phyloP scores from a whole-genome alignment of 2,329 filamentous ascomycete species.

The Colletotrichum zoysiae region DNA sequence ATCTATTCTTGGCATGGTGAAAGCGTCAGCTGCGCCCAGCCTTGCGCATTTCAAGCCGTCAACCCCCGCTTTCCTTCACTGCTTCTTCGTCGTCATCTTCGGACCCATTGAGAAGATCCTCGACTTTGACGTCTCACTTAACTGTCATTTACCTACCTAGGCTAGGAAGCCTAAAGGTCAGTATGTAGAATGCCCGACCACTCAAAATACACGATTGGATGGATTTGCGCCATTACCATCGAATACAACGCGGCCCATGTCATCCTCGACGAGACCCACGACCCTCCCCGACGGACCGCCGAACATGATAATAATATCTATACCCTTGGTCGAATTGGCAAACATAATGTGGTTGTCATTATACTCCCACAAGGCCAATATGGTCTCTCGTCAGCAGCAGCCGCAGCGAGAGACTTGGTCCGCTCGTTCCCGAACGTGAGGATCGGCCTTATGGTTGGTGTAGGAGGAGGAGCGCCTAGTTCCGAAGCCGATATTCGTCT shows the following conservation, averaged over 20 bases:
- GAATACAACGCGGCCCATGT: neutral
- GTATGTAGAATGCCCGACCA: too few species aligned
- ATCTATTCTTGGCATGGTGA: too few species aligned
- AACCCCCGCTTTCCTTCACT: too few species aligned
- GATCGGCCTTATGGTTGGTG: constrained; percentile 35
- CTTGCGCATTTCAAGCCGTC: too few species aligned
- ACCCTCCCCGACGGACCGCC: constrained; percentile 31
- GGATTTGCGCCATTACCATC: too few species aligned
- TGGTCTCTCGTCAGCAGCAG: constrained; percentile 42
- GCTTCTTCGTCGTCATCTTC: too few species aligned
- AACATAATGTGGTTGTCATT: constrained; percentile 47
- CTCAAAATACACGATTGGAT: too few species aligned
- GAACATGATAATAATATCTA: constrained; percentile 46
- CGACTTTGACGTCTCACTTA: too few species aligned
- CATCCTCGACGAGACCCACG: constrained; percentile 10
- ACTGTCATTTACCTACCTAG: too few species aligned
- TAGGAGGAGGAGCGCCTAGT: constrained; percentile 5
- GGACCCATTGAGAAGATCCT: too few species aligned
- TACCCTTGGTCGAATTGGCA: constrained; percentile 41
- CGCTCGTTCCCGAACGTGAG: constrained; percentile 33
- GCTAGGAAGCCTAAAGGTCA: too few species aligned
- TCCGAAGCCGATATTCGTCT: constrained; percentile 12
- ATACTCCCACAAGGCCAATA: constrained; percentile 43
- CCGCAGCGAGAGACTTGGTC: constrained; percentile 34
- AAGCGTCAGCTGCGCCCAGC: too few species aligned